Conservation (phyloP, 768 basidiomycete species). For the Boletellus sp. region DNA sequence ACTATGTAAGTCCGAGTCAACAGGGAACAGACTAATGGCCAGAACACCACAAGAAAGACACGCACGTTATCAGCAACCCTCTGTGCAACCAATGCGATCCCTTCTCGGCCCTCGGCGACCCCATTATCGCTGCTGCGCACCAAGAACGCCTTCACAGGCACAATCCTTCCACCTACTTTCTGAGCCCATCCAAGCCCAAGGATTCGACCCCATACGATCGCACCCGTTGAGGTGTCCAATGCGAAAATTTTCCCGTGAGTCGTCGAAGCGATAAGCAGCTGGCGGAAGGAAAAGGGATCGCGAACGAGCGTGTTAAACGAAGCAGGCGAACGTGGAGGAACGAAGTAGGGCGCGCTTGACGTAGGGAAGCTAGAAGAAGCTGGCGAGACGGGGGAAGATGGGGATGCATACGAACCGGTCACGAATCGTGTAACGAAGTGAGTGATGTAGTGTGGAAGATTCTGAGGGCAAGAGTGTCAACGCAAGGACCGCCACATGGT, state of each 20-base stretch:
- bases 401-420: slow-evolving; percentile 60
- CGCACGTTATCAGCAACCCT: slow-evolving; percentile 60
- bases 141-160: slow-evolving; percentile 61
- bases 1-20: slow-evolving; percentile 39
- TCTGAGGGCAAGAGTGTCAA: slow-evolving; percentile 35
- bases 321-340: slow-evolving; percentile 25
- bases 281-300: slow-evolving; percentile 84
- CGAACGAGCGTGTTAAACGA: slow-evolving; percentile 45
- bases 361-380: not conserved
- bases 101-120: slow-evolving; percentile 30
- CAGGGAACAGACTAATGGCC: not conserved
- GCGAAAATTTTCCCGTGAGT: slow-evolving; percentile 73
- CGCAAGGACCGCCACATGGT: not conserved
- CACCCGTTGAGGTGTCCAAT: slow-evolving; percentile 75
- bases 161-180: slow-evolving; percentile 49
- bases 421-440: slow-evolving; percentile 70
- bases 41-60: slow-evolving; percentile 1
- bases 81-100: slow-evolving; percentile 62
- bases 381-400: slow-evolving; percentile 33
- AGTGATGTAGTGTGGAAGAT: slow-evolving; percentile 65
- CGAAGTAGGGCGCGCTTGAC: slow-evolving; percentile 17
- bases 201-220: slow-evolving; percentile 74
- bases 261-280: slow-evolving; percentile 74
- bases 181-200: slow-evolving; percentile 71
- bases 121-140: slow-evolving; percentile 26